phyloP scores from a whole-genome alignment of 1,284 basidiomycete species.

The Tilletia caries region DNA sequence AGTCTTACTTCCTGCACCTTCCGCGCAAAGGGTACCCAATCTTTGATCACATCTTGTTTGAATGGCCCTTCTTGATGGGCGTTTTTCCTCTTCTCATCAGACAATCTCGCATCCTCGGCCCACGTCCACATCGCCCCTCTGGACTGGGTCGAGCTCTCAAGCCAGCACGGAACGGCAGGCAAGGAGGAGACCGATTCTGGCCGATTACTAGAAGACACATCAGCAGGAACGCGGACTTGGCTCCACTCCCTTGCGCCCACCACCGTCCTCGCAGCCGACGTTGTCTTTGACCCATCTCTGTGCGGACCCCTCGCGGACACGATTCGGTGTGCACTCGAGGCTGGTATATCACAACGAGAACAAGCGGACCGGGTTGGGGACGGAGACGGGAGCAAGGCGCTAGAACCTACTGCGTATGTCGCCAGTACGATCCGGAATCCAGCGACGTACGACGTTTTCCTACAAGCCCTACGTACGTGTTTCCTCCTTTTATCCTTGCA shows the following conservation, averaged over 20 bases:
- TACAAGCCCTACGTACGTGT: slow-evolving; percentile 10
- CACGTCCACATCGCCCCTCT: slow-evolving; percentile 14
- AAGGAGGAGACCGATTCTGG: background rate
- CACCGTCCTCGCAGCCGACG: slow-evolving; percentile 25
- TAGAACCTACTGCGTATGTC: slow-evolving; percentile 17
- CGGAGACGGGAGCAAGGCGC: background rate
- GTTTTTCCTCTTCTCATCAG: background rate
- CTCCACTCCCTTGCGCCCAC: slow-evolving; percentile 10
- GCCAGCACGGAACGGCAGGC: background rate
- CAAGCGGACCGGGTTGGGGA: background rate
- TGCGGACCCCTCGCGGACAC: slow-evolving; percentile 14
- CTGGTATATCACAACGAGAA: background rate
- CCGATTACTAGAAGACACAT: background rate
- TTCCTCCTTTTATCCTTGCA: background rate
- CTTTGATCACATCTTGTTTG: too few species aligned
- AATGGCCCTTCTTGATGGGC: background rate
- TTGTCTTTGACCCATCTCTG: slow-evolving; percentile 27
- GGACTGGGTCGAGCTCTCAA: slow-evolving; percentile 22
- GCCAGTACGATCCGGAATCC: slow-evolving; percentile 28
- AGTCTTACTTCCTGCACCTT: background rate
- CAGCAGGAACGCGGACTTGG: background rate
- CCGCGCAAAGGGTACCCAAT: too few species aligned
- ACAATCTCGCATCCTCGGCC: background rate
- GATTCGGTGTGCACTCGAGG: slow-evolving; percentile 5
- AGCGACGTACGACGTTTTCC: slow-evolving; percentile 21